Percentiles rank a stretch among this genome's conserved stretches.
Evolutionary conservation across 2,329 filamentous ascomycete species (phyloP).

Genomic region (Ophiostoma himal-ulmi): DNA sequence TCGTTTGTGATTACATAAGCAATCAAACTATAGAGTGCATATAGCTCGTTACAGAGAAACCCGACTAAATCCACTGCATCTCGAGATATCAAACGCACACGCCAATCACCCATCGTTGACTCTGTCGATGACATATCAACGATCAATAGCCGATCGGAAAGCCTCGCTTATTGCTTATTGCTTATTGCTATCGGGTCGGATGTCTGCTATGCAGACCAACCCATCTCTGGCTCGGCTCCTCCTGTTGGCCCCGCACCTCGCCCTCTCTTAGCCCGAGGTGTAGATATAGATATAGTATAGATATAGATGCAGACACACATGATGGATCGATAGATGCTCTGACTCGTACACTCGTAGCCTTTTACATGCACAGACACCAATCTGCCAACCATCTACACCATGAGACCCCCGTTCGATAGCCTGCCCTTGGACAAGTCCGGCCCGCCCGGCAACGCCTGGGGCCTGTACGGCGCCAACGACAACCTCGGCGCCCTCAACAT

Average conservation of each 20-base stretch:
- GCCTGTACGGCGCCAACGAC: conserved; percentile 42
- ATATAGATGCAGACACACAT: too few species aligned
- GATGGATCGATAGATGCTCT: neutral
- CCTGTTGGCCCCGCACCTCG: neutral
- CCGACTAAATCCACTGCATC: too few species aligned
- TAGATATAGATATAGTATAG: too few species aligned
- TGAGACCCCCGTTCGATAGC: conserved; percentile 26
- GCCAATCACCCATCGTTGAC: too few species aligned
- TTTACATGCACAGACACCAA: neutral
- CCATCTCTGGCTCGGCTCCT: neutral
- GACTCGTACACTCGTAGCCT: neutral
- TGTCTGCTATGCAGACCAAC: neutral
- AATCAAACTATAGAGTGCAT: too few species aligned
- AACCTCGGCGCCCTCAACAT: conserved; percentile 34
- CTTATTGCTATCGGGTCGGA: neutral
- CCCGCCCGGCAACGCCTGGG: conserved; percentile 38
- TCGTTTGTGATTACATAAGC: too few species aligned
- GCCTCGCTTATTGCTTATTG: neutral
- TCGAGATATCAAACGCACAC: too few species aligned
- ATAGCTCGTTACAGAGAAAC: too few species aligned
- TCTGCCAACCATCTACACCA: neutral
- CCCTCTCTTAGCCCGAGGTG: neutral
- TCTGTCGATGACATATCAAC: too few species aligned
- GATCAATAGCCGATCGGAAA: too few species aligned
- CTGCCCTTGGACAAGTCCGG: conserved; percentile 28